Conservation (phyloP, 1,284 basidiomycete genomes). For the Sanguinoderma infundibulare region DNA sequence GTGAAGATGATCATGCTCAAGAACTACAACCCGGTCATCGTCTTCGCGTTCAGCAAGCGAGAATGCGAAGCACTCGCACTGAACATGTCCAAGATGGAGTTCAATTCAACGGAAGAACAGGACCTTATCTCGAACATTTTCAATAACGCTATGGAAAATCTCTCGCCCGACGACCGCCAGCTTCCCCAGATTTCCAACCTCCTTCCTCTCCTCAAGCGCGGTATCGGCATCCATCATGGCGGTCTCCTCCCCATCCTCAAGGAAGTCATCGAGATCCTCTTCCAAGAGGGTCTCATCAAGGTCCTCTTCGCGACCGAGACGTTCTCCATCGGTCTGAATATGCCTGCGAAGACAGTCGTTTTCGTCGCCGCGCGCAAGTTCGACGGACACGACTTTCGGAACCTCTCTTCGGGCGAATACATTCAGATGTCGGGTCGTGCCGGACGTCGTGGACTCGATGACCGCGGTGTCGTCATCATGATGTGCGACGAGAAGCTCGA, state of each 20-base stretch:
- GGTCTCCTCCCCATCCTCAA: constrained; percentile 97
- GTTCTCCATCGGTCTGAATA: constrained; percentile 99
- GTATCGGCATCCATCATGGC: constrained; percentile 98
- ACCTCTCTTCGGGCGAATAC: constrained; percentile 91
- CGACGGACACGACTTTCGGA: constrained; percentile 94
- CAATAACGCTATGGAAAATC: constrained; percentile 91
- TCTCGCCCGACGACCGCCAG: constrained; percentile 87
- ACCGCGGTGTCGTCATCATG: constrained; percentile 99
- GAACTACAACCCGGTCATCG: constrained; percentile 98
- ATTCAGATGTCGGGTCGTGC: constrained; percentile 99
- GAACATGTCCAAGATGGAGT: constrained; percentile 94
- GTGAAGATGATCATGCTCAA: constrained; percentile 99
- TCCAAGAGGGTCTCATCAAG: constrained; percentile 99
- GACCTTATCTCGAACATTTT: constrained; percentile 90
- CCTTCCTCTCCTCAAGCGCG: constrained; percentile 91
- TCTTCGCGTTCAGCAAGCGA: constrained; percentile 98
- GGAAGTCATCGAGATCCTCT: constrained; percentile 99
- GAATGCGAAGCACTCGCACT: constrained; percentile 96
- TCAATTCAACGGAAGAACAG: constrained; percentile 94
- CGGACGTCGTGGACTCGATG: constrained; percentile 95
- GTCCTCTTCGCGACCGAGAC: constrained; percentile 99
- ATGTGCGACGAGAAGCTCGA: constrained; percentile 99
- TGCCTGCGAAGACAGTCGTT: constrained; percentile 99
- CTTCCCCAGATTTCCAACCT: constrained; percentile 96
- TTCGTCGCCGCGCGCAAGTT: constrained; percentile 97